phyloP scores from a whole-genome alignment of 2,329 filamentous ascomycete genomes.

The Cercospora zeina region DNA sequence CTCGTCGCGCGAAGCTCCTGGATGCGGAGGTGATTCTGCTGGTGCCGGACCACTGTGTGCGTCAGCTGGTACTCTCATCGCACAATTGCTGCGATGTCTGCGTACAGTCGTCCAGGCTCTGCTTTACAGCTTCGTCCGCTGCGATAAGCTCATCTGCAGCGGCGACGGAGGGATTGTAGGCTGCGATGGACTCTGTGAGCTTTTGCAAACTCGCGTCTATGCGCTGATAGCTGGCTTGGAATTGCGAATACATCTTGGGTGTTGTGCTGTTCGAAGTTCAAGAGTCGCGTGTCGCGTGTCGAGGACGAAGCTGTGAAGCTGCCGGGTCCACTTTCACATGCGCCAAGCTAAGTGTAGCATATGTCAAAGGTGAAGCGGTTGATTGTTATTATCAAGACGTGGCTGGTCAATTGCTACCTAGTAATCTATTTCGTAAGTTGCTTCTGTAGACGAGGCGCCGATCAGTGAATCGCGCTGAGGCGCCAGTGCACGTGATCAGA shows the following conservation, averaged over 20 bases:
- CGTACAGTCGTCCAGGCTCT: constrained; percentile 65
- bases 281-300: constrained; percentile 11
- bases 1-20: constrained; percentile 67
- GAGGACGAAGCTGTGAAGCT: constrained; percentile 1
- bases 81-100: not conserved
- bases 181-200: constrained; percentile 76
- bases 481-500: too few relatives aligned
- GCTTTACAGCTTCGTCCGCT: constrained; percentile 67
- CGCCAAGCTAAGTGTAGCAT: constrained; percentile 1
- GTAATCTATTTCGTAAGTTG: too few relatives aligned
- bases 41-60: constrained; percentile 65
- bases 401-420: too few relatives aligned
- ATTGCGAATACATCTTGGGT: constrained; percentile 44
- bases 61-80: not conserved
- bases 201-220: constrained; percentile 58
- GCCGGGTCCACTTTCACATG: constrained; percentile 15
- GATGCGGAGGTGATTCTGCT: constrained; percentile 70
- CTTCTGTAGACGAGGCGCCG: too few relatives aligned
- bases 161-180: constrained; percentile 72
- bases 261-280: not conserved
- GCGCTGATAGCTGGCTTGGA: constrained; percentile 49
- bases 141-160: constrained; percentile 68
- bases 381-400: too few relatives aligned
- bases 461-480: too few relatives aligned
- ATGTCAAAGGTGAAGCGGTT: too few relatives aligned